Evolutionary conservation across 2,329 filamentous ascomycete species (phyloP), one percentile per base, ranked within the genome.

Genomic region (Cercospora janseana): DNA sequence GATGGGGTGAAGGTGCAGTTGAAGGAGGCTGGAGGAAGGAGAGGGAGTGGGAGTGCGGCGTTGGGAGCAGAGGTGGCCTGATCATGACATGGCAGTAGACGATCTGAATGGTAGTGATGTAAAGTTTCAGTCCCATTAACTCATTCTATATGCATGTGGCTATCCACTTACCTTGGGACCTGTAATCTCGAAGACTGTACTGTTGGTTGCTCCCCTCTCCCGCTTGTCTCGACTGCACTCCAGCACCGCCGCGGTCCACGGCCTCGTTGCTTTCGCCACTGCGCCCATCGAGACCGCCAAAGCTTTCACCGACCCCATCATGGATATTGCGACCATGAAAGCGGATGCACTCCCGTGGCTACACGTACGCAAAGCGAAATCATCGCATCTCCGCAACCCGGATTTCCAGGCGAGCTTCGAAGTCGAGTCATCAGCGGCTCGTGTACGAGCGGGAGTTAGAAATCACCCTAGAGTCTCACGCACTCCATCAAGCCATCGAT

Each of bases 381-480:
- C n/a, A n/a, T n/a, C n/a, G n/a, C n/a, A n/a, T n/a, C n/a, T n/a
- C n/a, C n/a, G n/a, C n/a, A n/a, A n/a, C n/a, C n/a, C n/a, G n/a
- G n/a, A n/a, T n/a, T 40, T 42, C 55, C 42, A 58, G 81, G 82
- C 0, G 51, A 50, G 37, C 75, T 80, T 12, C 21, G 47, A 42
- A 41, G 47, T 13, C 41, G 24, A 7, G 24, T 47, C 35, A 50
- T 50, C 32, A 46, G 40, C 32, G 41, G 13, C 34, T 23, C 26
- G 34, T 49, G 49, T 24, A 24, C 20, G 13, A 21, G 3, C 9
- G 12, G 10, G 8, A 10, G 40, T 3, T 12, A 23, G 9, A 35
- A 34, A 20, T 28, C 29, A 1, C 38, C 6, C 10, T 43, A 44
- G 26, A 49, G 32, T 15, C 38, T 52, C 12, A 26, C 26, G 13